phyloP scores from a whole-genome alignment of 345 rosid genomes.

The Eutrema japonicum region DNA sequence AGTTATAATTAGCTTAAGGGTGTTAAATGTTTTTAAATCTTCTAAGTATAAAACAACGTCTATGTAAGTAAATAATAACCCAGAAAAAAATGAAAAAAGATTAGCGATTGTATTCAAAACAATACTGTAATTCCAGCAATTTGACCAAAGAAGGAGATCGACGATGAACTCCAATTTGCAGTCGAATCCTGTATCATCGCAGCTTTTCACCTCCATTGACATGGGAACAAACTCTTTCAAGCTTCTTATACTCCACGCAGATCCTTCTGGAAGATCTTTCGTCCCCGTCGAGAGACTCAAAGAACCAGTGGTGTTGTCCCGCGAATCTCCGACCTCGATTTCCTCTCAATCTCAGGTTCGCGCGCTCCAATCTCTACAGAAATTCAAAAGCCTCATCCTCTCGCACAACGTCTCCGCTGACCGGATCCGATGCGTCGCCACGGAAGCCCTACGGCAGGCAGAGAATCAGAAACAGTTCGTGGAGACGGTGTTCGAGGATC shows the following conservation, averaged over 20 bases:
- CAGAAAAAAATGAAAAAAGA: not conserved
- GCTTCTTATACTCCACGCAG: slow-evolving; percentile 60
- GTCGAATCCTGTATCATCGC: slow-evolving; percentile 8
- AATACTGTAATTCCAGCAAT: not conserved
- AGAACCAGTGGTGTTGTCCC: slow-evolving; percentile 56
- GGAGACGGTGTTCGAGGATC: slow-evolving; percentile 42
- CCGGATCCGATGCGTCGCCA: slow-evolving; percentile 63
- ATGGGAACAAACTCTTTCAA: slow-evolving; percentile 79
- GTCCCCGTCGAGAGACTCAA: slow-evolving; percentile 52
- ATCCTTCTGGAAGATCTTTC: slow-evolving; percentile 56
- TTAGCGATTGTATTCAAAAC: not conserved
- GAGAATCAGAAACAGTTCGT: slow-evolving; percentile 49
- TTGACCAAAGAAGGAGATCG: not conserved
- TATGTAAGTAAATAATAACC: not conserved
- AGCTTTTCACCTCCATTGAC: slow-evolving; percentile 67
- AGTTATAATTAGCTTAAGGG: not conserved
- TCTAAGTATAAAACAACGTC: not conserved
- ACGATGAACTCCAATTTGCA: slow-evolving; percentile 42
- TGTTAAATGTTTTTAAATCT: not conserved
- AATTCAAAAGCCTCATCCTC: slow-evolving; percentile 48
- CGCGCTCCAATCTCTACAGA: slow-evolving; percentile 51
- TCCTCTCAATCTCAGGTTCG: slow-evolving; percentile 50
- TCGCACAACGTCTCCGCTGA: slow-evolving; percentile 40
- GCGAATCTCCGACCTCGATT: slow-evolving; percentile 52
- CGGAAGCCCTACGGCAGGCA: slow-evolving; percentile 65